Base-by-base conservation (phyloP, 106 monocot species). In the Gastrodia elata region DNA sequence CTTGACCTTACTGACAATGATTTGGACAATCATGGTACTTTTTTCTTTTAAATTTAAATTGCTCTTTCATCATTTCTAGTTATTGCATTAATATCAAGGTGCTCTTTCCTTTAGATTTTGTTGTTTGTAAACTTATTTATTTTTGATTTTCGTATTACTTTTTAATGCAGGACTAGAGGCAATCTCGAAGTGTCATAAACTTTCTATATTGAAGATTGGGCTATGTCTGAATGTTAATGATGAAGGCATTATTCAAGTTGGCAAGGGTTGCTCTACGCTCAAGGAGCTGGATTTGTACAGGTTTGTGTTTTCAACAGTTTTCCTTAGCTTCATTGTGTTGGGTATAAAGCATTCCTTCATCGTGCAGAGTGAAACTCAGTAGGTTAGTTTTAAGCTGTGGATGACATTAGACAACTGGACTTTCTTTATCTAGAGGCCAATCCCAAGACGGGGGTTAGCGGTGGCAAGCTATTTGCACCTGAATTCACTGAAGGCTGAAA, bases 251-350 rank as follows among this genome's bases (percentile, higher is more conserved):
- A 70, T 82, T 36, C 78, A 84, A 38, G 18, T 94, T 43, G 90
- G 85, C 36, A 83, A 57, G 42, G 13, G 40, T 42, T 94, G 94
- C 64, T 68, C 73, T 4, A 44, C 72, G 18, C 78, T 94, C 10
- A 39, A 81, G 65, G 94, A 90, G 70, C 76, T 94, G 32, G 94
- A 94, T 79, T 74, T 94, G 69, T 94, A 94, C 74, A 87, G 94
- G 85, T 94, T 71, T 42, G 78, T 75, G 8, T 46, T 68, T 35
- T 13, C 27, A 38, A 42, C 14, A 43, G 5, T 44, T 40, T 22
- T 6, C 27, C 37, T 36, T 52, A 52, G 52, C 2, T 52, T 22
- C 48, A 20, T 20, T 49, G 18, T 6, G 6, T n/a, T n/a, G n/a
- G n/a, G n/a, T n/a, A n/a, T n/a, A n/a, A n/a, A n/a, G n/a, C n/a